phyloP scores from a whole-genome alignment of 2,329 filamentous ascomycete genomes.

The Scedosporium minutisporum region DNA sequence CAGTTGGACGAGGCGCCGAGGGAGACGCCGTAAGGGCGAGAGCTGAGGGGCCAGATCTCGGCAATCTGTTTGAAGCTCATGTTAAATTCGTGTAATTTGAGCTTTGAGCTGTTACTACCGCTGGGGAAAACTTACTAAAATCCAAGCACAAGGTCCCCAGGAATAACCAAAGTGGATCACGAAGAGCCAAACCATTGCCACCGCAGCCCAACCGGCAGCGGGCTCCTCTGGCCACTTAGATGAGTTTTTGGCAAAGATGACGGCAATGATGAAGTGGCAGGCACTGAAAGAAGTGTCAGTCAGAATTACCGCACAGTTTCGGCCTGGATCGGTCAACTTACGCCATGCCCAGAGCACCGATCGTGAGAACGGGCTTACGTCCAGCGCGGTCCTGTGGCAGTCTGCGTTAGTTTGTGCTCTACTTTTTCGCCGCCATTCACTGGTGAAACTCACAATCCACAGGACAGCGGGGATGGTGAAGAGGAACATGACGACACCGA shows the following conservation, averaged over 20 bases:
- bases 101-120: neutral
- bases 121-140: constrained; percentile 38
- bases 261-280: constrained; percentile 63
- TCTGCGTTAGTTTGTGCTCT: neutral
- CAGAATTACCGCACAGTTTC: constrained; percentile 7
- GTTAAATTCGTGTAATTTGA: neutral
- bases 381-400: constrained; percentile 42
- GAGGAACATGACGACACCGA: constrained; percentile 61
- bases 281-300: constrained; percentile 12
- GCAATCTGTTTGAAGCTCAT: constrained; percentile 22
- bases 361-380: constrained; percentile 50
- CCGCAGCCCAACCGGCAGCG: constrained; percentile 61
- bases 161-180: constrained; percentile 66
- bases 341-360: constrained; percentile 62
- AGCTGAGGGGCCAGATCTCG: constrained; percentile 65
- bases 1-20: constrained; percentile 58
- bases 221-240: constrained; percentile 45
- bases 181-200: constrained; percentile 63
- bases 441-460: constrained; percentile 32
- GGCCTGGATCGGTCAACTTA: neutral
- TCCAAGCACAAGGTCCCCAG: constrained; percentile 69
- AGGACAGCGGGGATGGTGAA: constrained; percentile 58
- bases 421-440: neutral
- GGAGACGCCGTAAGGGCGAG: constrained; percentile 60
- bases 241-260: constrained; percentile 57